Base-by-base conservation (phyloP, 179 eudicot species). In the Drosera spatulata region DNA sequence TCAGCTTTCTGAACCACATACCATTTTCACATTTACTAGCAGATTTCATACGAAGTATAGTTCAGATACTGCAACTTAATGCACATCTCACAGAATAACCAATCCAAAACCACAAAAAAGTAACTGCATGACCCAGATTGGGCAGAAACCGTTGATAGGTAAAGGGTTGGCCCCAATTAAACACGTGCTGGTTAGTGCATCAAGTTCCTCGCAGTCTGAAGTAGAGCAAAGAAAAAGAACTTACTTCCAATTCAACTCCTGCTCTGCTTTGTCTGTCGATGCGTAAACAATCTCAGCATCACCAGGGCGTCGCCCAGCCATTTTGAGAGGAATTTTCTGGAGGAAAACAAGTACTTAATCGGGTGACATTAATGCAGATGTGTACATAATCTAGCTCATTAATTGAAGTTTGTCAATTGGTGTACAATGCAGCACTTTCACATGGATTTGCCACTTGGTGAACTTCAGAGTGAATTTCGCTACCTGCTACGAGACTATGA, bases 191-290 rank as follows among this genome's bases (percentile, higher is more conserved):
- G 33, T 33, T 33, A 50, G 50, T 22, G 40, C 2, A 66, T 1
- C 4, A 45, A 48, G 33, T 38, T 4, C 45, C 45, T 7, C 0
- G 8, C 8, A 43, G 8, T 43, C 5, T 43, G 45, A 4, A 43
- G 41, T 14, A 46, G 12, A 10, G 7, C 46, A 43, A 10, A 14
- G 5, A 47, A 37, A 41, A 15, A 56, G 45, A 12, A 75, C 97
- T 86, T 85, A 93, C 99, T 86, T 93, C 97, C 99, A 93, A 42
- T 83, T 79, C 70, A 93, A 77, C 66, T 93, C 97, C 6, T 70
- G 78, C 68, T 79, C 94, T 64, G 99, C 99, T 71, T 93, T 93
- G 49, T 73, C 87, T 10, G 94, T 93, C 45, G 89, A 83, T 60
- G 85, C 99, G 66, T 84, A 93, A 53, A 93, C 99, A 55, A 80